These are phyloP conservation scores for Rhizopogon rudus DNA, from an alignment of 768 basidiomycete genomes.

Conservation along the genomic window DNA sequence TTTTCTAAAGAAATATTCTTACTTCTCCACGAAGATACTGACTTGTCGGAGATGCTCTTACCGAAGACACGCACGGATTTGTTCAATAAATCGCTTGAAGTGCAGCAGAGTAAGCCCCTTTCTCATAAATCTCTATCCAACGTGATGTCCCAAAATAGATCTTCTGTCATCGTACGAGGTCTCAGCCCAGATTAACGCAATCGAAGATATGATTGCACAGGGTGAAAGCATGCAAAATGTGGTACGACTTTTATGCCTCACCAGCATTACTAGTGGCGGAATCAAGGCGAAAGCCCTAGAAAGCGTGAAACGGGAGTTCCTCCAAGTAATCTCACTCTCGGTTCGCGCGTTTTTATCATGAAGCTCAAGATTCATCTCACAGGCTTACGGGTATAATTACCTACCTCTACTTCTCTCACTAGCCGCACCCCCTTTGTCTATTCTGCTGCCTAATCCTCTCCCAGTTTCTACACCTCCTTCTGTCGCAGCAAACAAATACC, in stretches of 20 bases:
- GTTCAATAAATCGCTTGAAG: slow-evolving; percentile 90
- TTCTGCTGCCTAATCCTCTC: slow-evolving; percentile 64
- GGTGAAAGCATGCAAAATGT: slow-evolving; percentile 79
- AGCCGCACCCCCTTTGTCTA: slow-evolving; percentile 59
- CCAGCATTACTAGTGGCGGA: slow-evolving; percentile 78
- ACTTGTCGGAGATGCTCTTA: slow-evolving; percentile 87
- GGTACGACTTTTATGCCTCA: slow-evolving; percentile 78
- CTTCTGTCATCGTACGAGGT: slow-evolving; percentile 92
- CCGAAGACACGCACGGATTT: slow-evolving; percentile 79
- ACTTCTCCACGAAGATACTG: slow-evolving; percentile 62
- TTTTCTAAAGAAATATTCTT: slow-evolving; percentile 3
- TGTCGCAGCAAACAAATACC: slow-evolving; percentile 50
- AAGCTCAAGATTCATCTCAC: slow-evolving; percentile 18
- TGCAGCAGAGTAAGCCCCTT: slow-evolving; percentile 79
- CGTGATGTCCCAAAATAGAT: slow-evolving; percentile 42
- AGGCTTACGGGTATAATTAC: slow-evolving; percentile 75
- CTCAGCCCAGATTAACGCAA: slow-evolving; percentile 69
- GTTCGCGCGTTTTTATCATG: background rate
- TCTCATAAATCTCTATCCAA: slow-evolving; percentile 8
- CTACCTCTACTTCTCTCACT: slow-evolving; percentile 65
- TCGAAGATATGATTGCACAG: slow-evolving; percentile 88
- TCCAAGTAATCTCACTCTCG: slow-evolving; percentile 50
- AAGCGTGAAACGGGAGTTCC: slow-evolving; percentile 83
- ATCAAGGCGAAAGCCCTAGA: slow-evolving; percentile 86
- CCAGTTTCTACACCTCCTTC: slow-evolving; percentile 43